Evolutionary conservation across 495 filamentous ascomycete genomes (phyloP).

Genomic region (Aspergillus affinis): DNA sequence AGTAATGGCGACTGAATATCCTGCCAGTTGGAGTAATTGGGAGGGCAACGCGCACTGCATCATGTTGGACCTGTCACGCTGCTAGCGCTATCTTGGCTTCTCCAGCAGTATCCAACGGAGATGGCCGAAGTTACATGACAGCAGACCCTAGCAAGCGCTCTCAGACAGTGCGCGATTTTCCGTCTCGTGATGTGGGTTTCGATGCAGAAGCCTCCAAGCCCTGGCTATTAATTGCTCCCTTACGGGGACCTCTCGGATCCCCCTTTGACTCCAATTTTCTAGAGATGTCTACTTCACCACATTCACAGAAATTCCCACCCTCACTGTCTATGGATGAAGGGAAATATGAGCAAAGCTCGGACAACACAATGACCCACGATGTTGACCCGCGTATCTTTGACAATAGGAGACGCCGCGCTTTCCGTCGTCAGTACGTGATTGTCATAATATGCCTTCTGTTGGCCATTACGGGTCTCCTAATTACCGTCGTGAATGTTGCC

Average conservation of each 20-base stretch:
- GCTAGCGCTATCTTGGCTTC: slow-evolving; percentile 5
- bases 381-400: slow-evolving; percentile 1
- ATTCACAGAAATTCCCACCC: slow-evolving; percentile 5
- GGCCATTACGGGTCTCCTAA: slow-evolving; percentile 6
- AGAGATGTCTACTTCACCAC: slow-evolving; percentile 3
- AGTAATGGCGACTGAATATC: slow-evolving; percentile 6
- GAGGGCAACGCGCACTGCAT: too few species aligned
- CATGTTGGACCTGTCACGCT: background rate
- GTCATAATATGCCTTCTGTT: slow-evolving; percentile 4
- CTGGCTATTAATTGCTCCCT: slow-evolving; percentile 7
- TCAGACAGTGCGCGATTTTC: slow-evolving; percentile 6
- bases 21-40: slow-evolving; percentile 2
- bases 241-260: slow-evolving; percentile 7
- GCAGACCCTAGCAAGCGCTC: slow-evolving; percentile 6
- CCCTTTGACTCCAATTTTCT: slow-evolving; percentile 5
- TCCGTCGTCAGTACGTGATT: slow-evolving; percentile 7
- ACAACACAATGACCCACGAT: slow-evolving; percentile 2
- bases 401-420: slow-evolving; percentile 7
- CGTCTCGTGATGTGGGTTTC: slow-evolving; percentile 5
- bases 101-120: slow-evolving; percentile 5
- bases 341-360: slow-evolving; percentile 7
- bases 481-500: slow-evolving; percentile 3
- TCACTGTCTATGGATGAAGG: slow-evolving; percentile 3
- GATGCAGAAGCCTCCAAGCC: slow-evolving; percentile 1
- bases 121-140: slow-evolving; percentile 6